Base-by-base conservation (phyloP, 2,329 filamentous ascomycete species). In the Biscogniauxia sp. region DNA sequence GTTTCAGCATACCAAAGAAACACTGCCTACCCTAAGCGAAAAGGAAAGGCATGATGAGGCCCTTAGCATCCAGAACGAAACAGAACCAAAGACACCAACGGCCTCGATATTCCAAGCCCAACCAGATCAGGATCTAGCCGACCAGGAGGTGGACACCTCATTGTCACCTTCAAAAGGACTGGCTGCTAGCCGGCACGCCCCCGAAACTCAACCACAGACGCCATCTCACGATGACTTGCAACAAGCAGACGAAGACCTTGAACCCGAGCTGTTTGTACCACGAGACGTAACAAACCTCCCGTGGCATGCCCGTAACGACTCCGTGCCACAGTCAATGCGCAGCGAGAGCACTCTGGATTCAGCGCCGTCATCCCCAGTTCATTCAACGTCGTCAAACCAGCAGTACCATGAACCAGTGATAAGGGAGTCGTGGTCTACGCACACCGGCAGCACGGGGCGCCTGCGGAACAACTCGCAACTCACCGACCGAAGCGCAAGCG, bases 261-360 rank as follows among this genome's bases (percentile, higher is more conserved):
- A 70, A 11, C 58, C 67, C 8, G 60, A 68, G 3, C 8, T 54
- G 1, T 69, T 72, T 50, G 41, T 63, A 5, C 67, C 72, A 1
- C 70, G 69, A 8, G 72, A 76, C 54, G 71, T 73, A n/a, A 74
- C 74, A 5, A 66, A 76, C 57, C 55, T 70, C 0, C 59, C 73
- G 0, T 77, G 73, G 74, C 69, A 72, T 51, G 66, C 62, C 3
- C 68, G 71, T 13, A 66, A 66, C 19, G 70, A 71, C 20, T 75
- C 73, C 19, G 70, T 73, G 1, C 74, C 76, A 0, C 68, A 69
- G 52, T 78, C 76, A 1, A 51, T 73, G 19, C 70, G 66, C 52
- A 78, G 75, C 67, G 72, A 72, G 49, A 74, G 70, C 23, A 77
- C 75, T 1, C 54, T 76, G 2, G 75, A 75, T 11, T 75, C 76